Percentiles rank a stretch among this genome's conserved stretches.
Evolutionary conservation across 495 filamentous ascomycete genomes (phyloP).

Genomic region (Tuber aestivum): DNA sequence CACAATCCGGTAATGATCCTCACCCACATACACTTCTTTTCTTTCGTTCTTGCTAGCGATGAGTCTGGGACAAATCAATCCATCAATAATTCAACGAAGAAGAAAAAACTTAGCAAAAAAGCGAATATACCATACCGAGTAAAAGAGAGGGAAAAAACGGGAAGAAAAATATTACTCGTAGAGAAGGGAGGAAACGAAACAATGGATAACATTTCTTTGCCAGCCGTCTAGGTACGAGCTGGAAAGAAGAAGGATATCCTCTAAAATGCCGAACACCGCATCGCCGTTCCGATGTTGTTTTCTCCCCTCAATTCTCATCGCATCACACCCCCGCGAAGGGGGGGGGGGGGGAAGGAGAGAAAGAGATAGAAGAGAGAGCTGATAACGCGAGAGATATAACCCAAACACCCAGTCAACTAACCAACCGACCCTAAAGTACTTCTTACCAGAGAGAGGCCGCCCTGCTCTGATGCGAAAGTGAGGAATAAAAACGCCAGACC

Average conservation of each 20-base stretch:
- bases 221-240: conserved; percentile 21
- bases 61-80: background rate
- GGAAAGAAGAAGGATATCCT: conserved; percentile 32
- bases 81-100: background rate
- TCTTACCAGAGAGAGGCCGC: background rate
- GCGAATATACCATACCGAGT: conserved; percentile 10
- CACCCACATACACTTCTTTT: background rate
- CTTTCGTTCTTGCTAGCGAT: background rate
- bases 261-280: conserved; percentile 8
- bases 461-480: background rate
- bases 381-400: background rate
- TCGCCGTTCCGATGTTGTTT: conserved; percentile 13
- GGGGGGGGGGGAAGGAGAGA: background rate
- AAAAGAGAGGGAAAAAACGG: conserved; percentile 6
- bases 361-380: background rate
- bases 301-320: conserved; percentile 14
- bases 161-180: conserved; percentile 18
- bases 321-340: background rate
- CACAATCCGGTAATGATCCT: background rate
- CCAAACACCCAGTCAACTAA: background rate
- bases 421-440: background rate
- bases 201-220: conserved; percentile 23
- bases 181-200: conserved; percentile 12
- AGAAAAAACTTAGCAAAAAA: background rate
- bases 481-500: conserved; percentile 10